These are phyloP conservation scores for Apium graveolens DNA, from an alignment of 129 eudicot genomes.

Conservation along the genomic window DNA sequence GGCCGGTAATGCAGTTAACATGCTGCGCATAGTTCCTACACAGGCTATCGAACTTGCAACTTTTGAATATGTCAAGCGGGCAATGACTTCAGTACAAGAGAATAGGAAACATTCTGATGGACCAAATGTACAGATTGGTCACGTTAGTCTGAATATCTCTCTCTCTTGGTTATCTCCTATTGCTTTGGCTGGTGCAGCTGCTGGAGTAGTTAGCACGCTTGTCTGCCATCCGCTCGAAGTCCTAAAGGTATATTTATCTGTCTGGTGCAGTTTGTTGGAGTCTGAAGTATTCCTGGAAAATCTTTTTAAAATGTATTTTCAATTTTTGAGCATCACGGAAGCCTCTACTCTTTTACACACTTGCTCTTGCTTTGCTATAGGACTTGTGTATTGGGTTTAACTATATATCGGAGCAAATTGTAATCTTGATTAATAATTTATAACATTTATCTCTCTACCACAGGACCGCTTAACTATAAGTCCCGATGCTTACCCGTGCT, in stretches of 20 bases:
- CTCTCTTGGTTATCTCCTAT: constrained; percentile 88
- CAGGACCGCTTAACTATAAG: constrained; percentile 91
- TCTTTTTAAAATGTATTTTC: background rate
- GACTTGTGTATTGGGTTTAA: background rate
- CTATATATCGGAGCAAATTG: background rate
- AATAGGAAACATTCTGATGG: constrained; percentile 44
- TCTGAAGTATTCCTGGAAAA: background rate
- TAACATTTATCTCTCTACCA: background rate
- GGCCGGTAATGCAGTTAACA: constrained; percentile 96
- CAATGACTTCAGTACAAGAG: constrained; percentile 70
- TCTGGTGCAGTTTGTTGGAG: background rate
- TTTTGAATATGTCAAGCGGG: constrained; percentile 85
- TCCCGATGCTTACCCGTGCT: constrained; percentile 67
- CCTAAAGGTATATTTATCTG: constrained; percentile 46
- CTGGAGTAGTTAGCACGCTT: constrained; percentile 83
- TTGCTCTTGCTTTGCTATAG: background rate
- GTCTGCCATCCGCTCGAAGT: constrained; percentile 98
- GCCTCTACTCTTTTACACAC: background rate
- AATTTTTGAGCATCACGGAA: background rate
- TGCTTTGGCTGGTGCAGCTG: constrained; percentile 95
- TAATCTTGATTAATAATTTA: background rate
- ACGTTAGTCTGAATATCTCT: constrained; percentile 45
- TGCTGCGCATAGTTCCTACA: constrained; percentile 90
- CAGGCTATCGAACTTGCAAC: constrained; percentile 97
- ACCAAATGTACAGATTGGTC: constrained; percentile 66